These are phyloP conservation scores for Ophiostoma sp. DNA, from an alignment of 2,329 filamentous ascomycete species.

Conservation along the genomic window DNA sequence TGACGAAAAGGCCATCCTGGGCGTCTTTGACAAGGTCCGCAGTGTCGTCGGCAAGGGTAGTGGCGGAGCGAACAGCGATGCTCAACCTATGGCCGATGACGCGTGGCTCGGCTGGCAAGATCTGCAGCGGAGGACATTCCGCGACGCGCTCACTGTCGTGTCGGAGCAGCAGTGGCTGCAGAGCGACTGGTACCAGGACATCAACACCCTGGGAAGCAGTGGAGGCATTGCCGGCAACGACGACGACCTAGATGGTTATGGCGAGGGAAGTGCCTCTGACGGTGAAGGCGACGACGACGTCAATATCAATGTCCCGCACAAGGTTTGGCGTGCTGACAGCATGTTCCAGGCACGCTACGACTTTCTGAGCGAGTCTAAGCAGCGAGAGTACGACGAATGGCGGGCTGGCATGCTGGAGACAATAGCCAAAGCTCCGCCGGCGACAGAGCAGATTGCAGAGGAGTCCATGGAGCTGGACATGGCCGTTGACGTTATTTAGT, in stretches of 20 bases:
- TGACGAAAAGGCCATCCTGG: conserved; percentile 45
- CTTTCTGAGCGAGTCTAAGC: conserved; percentile 60
- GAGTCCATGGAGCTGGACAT: neutral
- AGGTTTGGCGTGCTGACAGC: conserved; percentile 52
- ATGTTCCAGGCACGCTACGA: conserved; percentile 75
- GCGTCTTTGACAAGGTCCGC: conserved; percentile 34
- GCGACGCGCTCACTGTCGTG: conserved; percentile 56
- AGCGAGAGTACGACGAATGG: conserved; percentile 60
- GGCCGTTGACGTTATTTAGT: neutral
- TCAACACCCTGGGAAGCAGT: conserved; percentile 45
- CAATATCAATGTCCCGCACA: conserved; percentile 32
- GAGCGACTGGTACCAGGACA: conserved; percentile 58
- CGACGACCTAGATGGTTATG: conserved; percentile 34
- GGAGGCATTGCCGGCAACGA: conserved; percentile 29
- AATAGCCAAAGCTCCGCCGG: neutral
- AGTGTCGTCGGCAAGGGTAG: conserved; percentile 25
- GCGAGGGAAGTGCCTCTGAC: conserved; percentile 35
- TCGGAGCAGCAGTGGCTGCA: conserved; percentile 53
- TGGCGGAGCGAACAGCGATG: too few species aligned
- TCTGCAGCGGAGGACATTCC: conserved; percentile 51
- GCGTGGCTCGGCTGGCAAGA: conserved; percentile 52
- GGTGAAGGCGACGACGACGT: conserved; percentile 34
- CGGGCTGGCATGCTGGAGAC: conserved; percentile 49
- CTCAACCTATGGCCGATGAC: conserved; percentile 32
- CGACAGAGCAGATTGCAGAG: neutral